Evolutionary conservation across 345 rosid genomes (phyloP).

Genomic region (Sisymbrium altissimum): DNA sequence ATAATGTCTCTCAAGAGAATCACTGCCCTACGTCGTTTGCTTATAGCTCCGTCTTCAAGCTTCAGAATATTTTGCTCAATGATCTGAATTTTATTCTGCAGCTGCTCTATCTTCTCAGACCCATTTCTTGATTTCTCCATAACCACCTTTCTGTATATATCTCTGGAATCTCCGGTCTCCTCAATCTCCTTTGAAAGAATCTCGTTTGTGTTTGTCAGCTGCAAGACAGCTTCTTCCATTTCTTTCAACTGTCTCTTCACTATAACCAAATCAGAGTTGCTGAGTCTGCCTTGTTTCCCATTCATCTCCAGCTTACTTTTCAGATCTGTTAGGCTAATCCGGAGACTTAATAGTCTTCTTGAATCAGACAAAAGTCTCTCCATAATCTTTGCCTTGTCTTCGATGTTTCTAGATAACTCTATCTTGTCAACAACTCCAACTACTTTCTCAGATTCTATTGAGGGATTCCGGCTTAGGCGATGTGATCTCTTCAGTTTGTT

Average conservation of each 20-base stretch:
- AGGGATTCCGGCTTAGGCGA: conserved; percentile 27
- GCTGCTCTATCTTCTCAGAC: conserved; percentile 70
- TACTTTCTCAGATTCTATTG: conserved; percentile 57
- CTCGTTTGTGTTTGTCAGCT: conserved; percentile 53
- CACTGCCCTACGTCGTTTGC: conserved; percentile 50
- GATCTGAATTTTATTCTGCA: conserved; percentile 73
- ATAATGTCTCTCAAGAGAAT: conserved; percentile 66
- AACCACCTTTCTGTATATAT: conserved; percentile 36
- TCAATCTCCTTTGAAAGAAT: conserved; percentile 48
- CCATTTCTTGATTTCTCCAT: conserved; percentile 57
- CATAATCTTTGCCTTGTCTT: conserved; percentile 52
- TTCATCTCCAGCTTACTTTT: conserved; percentile 57
- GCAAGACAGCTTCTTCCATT: conserved; percentile 56
- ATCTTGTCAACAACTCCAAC: conserved; percentile 57
- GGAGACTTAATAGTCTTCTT: conserved; percentile 57
- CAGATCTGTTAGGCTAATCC: conserved; percentile 54
- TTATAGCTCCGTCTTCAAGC: conserved; percentile 62
- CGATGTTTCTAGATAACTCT: conserved; percentile 48
- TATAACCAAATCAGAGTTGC: conserved; percentile 46
- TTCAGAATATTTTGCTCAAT: conserved; percentile 55
- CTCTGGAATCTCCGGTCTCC: conserved; percentile 40
- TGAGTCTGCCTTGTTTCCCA: conserved; percentile 49
- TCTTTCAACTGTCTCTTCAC: conserved; percentile 66
- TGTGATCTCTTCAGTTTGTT: background rate
- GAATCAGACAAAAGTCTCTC: conserved; percentile 74